Base-by-base conservation (phyloP, 2,329 filamentous ascomycete species). In the Phaeosphaeriaceae sp. region DNA sequence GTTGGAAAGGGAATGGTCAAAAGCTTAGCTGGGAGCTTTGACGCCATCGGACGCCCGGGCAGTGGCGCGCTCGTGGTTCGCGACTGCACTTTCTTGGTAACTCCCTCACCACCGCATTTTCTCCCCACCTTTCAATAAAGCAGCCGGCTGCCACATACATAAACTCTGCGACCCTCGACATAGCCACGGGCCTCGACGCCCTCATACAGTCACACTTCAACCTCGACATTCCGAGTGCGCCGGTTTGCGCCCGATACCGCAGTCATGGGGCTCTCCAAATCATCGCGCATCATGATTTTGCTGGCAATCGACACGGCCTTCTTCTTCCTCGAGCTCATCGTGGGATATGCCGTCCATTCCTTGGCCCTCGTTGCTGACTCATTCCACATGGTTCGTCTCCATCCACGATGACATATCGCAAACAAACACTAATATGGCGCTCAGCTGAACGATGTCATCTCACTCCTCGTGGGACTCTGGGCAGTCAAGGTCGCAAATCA, bases 381-480 rank as follows among this genome's bases (percentile, higher is more conserved):
- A 60, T 99, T 99, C 79, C 95, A 99, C 81, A 99, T 99, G 95
- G 91, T 93, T 75, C 69, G 85, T 78, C 44, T 42, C 13, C 15
- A 15, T 21, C 35, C 19, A 15, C 13, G 1, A 2, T 32, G 24
- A 28, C 22, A 48, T 44, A 23, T 50, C n/a, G 28, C 26, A 49
- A 52, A 44, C 42, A 49, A 35, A 35, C 56, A 57, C 66, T 69
- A 58, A 69, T 57, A 55, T 43, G 30, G 32, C 44, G 44, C 54
- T 22, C 54, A 93, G 91, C 85, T 99, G 61, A 99, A 99, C 83
- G 95, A 99, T 86, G 95, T 99, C 69, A 90, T 99, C 61, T 98
- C 95, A 1, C 83, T 99, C 15, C 86, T 90, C 56, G 94, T 99
- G 62, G 95, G 95, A 65, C 80, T 98, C 43, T 99, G 95, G 94